phyloP scores from a whole-genome alignment of 2,329 filamentous ascomycete species.

The Fusarium foetens region DNA sequence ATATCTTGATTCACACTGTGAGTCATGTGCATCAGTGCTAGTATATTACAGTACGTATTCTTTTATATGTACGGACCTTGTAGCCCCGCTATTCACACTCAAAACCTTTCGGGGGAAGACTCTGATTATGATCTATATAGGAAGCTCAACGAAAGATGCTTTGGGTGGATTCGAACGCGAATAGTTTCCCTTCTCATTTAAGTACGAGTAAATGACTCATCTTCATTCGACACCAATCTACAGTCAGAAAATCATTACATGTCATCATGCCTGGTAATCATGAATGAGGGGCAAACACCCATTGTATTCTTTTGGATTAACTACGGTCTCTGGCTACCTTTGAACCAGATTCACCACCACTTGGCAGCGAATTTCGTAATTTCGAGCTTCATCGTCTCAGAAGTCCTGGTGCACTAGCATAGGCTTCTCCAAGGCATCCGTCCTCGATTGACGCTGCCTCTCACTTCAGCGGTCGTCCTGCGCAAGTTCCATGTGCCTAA shows the following conservation, averaged over 20 bases:
- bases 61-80: neutral
- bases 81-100: neutral
- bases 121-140: neutral
- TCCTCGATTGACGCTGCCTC: conserved; percentile 35
- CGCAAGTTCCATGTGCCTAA: conserved; percentile 36
- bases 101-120: neutral
- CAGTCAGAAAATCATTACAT: neutral
- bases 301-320: conserved; percentile 39
- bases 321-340: conserved; percentile 40
- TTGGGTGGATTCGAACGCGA: neutral
- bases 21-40: neutral
- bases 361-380: conserved; percentile 43
- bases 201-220: neutral
- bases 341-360: conserved; percentile 41
- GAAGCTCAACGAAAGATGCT: neutral
- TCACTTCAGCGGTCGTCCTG: conserved; percentile 36
- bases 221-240: neutral
- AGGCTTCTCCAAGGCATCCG: conserved; percentile 33
- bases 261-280: conserved; percentile 12
- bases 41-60: neutral
- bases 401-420: conserved; percentile 46
- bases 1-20: neutral
- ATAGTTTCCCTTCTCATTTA: neutral
- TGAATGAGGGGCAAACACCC: conserved; percentile 33
- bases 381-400: conserved; percentile 40